Percentiles rank a stretch among this genome's conserved stretches.
These are phyloP conservation scores for Tagetes patula DNA, from an alignment of 129 eudicot genomes.

Conservation along the genomic window DNA sequence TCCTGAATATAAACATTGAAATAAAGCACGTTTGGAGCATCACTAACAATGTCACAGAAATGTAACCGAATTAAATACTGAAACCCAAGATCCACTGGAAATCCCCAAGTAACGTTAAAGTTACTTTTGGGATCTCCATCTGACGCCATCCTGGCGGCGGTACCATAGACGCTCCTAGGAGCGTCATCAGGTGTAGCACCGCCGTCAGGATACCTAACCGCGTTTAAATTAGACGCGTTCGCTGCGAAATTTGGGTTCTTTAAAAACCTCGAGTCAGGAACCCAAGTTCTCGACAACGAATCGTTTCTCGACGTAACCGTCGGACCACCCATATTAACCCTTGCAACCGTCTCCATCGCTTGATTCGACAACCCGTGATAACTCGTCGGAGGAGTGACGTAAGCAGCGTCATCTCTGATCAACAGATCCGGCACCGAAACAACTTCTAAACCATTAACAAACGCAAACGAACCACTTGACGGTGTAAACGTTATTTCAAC, in stretches of 20 bases:
- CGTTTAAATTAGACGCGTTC: conserved; percentile 21
- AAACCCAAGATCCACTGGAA: conserved; percentile 64
- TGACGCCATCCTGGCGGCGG: conserved; percentile 52
- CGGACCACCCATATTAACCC: conserved; percentile 94
- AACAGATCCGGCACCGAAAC: conserved; percentile 67
- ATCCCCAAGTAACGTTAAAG: conserved; percentile 81
- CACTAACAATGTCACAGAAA: conserved; percentile 75
- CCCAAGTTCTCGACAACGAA: conserved; percentile 69
- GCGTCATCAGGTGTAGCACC: conserved; percentile 64
- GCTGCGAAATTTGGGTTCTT: conserved; percentile 30
- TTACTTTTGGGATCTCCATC: conserved; percentile 44
- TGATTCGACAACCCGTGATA: conserved; percentile 45
- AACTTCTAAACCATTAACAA: conserved; percentile 72
- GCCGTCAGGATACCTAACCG: conserved; percentile 46
- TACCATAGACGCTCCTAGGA: conserved; percentile 68
- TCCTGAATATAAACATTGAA: conserved; percentile 61
- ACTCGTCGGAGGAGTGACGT: conserved; percentile 38
- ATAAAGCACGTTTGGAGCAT: conserved; percentile 37
- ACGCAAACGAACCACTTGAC: conserved; percentile 56
- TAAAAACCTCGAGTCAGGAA: conserved; percentile 48
- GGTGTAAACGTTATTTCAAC: conserved; percentile 59
- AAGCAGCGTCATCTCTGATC: conserved; percentile 55
- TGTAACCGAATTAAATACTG: conserved; percentile 68
- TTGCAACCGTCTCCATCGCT: conserved; percentile 56
- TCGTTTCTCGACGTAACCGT: conserved; percentile 56